These are phyloP conservation scores for Cercospora sp. DNA, from an alignment of 2,329 filamentous ascomycete species.

Conservation along the genomic window DNA sequence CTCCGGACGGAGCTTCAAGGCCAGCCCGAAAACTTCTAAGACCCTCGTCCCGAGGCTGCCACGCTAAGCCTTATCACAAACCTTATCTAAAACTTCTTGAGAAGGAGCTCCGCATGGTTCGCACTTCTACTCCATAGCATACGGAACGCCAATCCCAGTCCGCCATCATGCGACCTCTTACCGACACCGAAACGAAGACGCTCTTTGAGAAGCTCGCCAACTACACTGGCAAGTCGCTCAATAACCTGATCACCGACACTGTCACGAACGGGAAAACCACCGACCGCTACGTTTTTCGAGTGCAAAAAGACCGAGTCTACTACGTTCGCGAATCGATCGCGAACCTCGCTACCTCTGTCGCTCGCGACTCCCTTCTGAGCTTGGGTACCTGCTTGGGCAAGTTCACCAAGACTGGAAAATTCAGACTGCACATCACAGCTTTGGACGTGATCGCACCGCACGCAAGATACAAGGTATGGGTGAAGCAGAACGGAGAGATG, in stretches of 20 bases:
- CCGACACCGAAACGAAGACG: conserved; percentile 73
- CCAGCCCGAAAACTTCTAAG: conserved; percentile 3
- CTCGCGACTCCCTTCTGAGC: conserved; percentile 77
- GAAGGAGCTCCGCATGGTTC: background rate
- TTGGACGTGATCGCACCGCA: conserved; percentile 86
- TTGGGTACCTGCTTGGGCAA: conserved; percentile 91
- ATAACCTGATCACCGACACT: conserved; percentile 62
- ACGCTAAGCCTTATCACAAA: conserved; percentile 11
- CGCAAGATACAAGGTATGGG: conserved; percentile 95
- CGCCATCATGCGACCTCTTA: conserved; percentile 73
- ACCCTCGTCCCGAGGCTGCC: background rate
- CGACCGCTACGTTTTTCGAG: conserved; percentile 82
- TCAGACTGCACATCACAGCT: conserved; percentile 89
- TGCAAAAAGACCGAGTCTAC: conserved; percentile 82
- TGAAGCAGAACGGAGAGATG: conserved; percentile 95
- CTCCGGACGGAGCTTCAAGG: background rate
- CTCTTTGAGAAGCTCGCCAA: conserved; percentile 91
- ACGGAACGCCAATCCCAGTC: background rate
- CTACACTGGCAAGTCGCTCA: conserved; percentile 85
- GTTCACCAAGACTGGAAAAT: conserved; percentile 96
- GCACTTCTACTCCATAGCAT: background rate
- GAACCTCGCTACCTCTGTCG: conserved; percentile 84
- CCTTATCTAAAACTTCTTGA: conserved; percentile 10
- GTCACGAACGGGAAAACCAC: conserved; percentile 49
- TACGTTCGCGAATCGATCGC: conserved; percentile 88